Conservation (phyloP, 1,139 yeast species). For the Yamadazyma kanchanaburiensis region DNA sequence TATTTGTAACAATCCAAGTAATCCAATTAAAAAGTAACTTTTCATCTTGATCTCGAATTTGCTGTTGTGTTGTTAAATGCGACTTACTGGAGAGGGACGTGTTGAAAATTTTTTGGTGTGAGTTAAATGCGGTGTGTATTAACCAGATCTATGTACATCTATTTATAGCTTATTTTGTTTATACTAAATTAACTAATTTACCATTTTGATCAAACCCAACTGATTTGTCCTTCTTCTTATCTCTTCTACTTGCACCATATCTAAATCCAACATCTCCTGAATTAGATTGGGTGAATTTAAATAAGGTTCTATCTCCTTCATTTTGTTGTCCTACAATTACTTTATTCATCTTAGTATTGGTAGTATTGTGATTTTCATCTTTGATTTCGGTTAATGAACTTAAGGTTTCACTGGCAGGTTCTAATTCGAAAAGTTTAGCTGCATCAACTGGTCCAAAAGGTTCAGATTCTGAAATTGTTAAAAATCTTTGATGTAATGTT, state of each 20-base stretch:
- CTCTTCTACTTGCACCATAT: constrained; percentile 89
- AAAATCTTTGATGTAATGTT: constrained; percentile 77
- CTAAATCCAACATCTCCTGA: constrained; percentile 87
- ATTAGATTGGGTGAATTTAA: constrained; percentile 71
- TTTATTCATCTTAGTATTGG: constrained; percentile 17
- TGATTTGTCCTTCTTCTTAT: constrained; percentile 79
- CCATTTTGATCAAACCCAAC: constrained; percentile 76
- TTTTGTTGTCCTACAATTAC: constrained; percentile 49
- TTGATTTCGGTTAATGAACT: constrained; percentile 60
- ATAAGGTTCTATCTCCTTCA: constrained; percentile 59
- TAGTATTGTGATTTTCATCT: constrained; percentile 25
- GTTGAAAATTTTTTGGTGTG: constrained; percentile 7
- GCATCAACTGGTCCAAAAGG: constrained; percentile 98
- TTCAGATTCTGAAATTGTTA: constrained; percentile 89
- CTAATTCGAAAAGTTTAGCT: constrained; percentile 77
- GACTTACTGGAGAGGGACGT: constrained; percentile 6
- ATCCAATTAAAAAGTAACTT: constrained; percentile 2
- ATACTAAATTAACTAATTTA: constrained; percentile 36
- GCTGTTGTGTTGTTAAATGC: constrained; percentile 1
- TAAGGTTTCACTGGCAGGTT: constrained; percentile 79
- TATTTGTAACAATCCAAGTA: constrained; percentile 7
- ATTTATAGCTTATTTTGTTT: too few relatives aligned
- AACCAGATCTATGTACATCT: background rate
- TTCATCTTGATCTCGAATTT: constrained; percentile 3
- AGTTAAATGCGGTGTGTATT: background rate